These are phyloP conservation scores for Lithocarpus polystachyus DNA, from an alignment of 306 rosid species.

Conservation along the genomic window DNA sequence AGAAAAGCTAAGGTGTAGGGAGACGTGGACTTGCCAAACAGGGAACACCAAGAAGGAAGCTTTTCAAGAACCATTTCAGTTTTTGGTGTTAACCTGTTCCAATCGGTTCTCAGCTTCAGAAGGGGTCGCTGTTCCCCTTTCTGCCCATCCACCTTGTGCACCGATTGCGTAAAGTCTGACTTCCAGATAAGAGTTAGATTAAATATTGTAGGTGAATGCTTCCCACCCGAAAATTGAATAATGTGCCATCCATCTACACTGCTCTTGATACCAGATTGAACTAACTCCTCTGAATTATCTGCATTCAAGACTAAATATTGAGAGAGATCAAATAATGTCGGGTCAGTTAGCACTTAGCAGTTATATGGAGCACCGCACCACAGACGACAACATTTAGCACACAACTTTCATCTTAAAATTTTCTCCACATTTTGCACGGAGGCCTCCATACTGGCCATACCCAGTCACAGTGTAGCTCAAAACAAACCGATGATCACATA, in stretches of 20 bases:
- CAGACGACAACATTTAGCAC: neutral
- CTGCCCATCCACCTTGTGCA: constrained; percentile 5
- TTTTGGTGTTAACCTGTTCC: constrained; percentile 52
- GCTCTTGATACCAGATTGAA: constrained; percentile 47
- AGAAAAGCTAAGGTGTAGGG: constrained; percentile 74
- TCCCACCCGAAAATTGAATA: constrained; percentile 85
- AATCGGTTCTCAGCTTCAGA: constrained; percentile 82
- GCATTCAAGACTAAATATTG: constrained; percentile 28
- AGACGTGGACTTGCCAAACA: constrained; percentile 89
- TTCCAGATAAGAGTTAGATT: constrained; percentile 60
- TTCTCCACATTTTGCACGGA: no score
- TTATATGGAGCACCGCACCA: constrained; percentile 7
- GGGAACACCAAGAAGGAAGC: constrained; percentile 88
- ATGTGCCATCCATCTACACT: constrained; percentile 68
- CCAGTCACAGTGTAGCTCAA: neutral
- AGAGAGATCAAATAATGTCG: neutral
- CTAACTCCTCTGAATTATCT: constrained; percentile 54
- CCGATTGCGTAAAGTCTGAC: constrained; percentile 26
- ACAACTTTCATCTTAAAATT: neutral
- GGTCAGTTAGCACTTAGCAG: constrained; percentile 2
- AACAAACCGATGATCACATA: neutral
- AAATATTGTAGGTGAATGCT: constrained; percentile 57
- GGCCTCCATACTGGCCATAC: no score
- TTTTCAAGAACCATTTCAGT: constrained; percentile 54
- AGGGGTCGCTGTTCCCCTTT: constrained; percentile 35